Conservation (phyloP, 2,329 filamentous ascomycete species). For the Colletotrichum theobromicola region DNA sequence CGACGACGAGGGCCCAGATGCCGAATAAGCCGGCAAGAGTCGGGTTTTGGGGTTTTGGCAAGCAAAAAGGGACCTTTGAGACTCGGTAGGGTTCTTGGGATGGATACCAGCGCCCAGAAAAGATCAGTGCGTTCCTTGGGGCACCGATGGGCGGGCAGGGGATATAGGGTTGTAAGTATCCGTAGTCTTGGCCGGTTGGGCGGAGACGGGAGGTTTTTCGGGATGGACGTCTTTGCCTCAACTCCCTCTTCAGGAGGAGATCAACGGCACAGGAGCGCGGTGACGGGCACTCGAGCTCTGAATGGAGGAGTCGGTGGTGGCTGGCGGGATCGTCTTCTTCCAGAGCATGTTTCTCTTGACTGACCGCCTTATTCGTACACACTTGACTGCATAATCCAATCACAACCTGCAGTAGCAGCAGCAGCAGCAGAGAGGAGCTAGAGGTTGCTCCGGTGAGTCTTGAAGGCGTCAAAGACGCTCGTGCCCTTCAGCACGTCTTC, state of each 20-base stretch:
- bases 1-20: neutral
- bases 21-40: neutral
- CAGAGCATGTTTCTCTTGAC: slow-evolving; percentile 25
- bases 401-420: neutral
- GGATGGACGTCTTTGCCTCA: neutral
- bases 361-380: neutral
- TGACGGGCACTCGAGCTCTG: neutral
- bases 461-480: slow-evolving; percentile 71
- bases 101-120: neutral
- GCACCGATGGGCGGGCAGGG: neutral
- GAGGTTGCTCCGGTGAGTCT: slow-evolving; percentile 53
- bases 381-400: neutral
- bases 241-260: neutral
- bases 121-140: neutral
- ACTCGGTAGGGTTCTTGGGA: neutral
- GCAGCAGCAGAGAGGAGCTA: slow-evolving; percentile 7
- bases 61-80: neutral
- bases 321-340: slow-evolving; percentile 11
- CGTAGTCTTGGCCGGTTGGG: neutral
- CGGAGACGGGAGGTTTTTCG: neutral
- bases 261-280: neutral
- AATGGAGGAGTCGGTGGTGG: neutral
- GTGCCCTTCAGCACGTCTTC: slow-evolving; percentile 67
- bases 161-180: neutral
- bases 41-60: neutral